These are phyloP conservation scores for Solanum chiquidenum DNA, from an alignment of 257 asterid species.

Conservation along the genomic window DNA sequence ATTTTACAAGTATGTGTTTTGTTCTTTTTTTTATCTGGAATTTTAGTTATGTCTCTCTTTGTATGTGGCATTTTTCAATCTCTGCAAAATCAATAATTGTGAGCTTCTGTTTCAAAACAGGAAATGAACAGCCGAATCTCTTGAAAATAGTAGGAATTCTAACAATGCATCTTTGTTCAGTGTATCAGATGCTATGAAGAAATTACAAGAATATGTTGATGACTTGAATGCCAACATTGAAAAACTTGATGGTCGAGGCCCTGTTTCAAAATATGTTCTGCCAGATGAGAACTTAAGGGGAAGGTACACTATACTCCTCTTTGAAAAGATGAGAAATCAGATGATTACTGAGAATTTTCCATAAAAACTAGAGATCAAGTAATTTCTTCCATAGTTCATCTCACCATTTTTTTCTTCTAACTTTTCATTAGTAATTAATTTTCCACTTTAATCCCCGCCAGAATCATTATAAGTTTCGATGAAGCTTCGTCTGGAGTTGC, in stretches of 20 bases:
- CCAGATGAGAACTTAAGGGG: constrained; percentile 93
- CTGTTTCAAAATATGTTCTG: constrained; percentile 73
- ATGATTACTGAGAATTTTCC: not conserved
- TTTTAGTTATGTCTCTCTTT: not conserved
- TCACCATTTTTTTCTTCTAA: not conserved
- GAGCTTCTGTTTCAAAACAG: not conserved
- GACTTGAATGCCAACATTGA: constrained; percentile 80
- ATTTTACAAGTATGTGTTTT: constrained; percentile 57
- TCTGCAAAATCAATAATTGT: not conserved
- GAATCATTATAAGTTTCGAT: constrained; percentile 62
- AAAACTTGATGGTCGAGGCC: constrained; percentile 60
- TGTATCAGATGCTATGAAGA: constrained; percentile 64
- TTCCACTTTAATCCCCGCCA: constrained; percentile 12
- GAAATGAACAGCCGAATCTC: not conserved
- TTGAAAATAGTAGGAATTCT: not conserved
- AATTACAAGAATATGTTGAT: constrained; percentile 66
- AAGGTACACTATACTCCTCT: constrained; percentile 38
- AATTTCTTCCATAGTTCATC: not conserved
- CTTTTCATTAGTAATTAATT: not conserved
- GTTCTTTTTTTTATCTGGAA: not conserved
- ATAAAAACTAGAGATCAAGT: not conserved
- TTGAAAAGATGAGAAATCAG: not conserved
- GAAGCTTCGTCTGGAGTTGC: constrained; percentile 81
- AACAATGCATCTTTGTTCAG: constrained; percentile 26
- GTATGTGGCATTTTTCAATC: not conserved